Percentiles rank a stretch among this genome's conserved stretches.
Evolutionary conservation across 2,329 filamentous ascomycete species (phyloP).

Genomic region (Colletotrichum tropicale): DNA sequence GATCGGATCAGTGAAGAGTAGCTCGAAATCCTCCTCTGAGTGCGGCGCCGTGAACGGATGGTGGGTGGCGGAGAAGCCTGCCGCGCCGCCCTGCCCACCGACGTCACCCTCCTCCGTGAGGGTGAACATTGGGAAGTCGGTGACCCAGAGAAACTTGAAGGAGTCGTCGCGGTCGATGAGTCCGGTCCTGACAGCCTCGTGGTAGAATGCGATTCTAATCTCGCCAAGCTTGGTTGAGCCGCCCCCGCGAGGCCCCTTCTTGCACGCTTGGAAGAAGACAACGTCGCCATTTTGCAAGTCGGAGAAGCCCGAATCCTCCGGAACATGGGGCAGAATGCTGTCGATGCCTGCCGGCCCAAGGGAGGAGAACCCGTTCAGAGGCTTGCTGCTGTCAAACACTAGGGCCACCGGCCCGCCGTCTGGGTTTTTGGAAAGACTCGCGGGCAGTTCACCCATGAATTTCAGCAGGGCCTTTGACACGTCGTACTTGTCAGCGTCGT

Average conservation of each 20-base stretch:
- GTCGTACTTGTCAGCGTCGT: constrained; percentile 51
- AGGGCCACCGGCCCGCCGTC: constrained; percentile 83
- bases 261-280: constrained; percentile 80
- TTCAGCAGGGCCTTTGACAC: constrained; percentile 66
- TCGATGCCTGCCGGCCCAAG: constrained; percentile 57
- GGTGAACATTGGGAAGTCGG: constrained; percentile 91
- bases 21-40: constrained; percentile 71
- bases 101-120: constrained; percentile 68
- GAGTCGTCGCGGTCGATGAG: constrained; percentile 53
- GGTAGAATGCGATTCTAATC: constrained; percentile 73
- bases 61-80: constrained; percentile 86
- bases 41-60: constrained; percentile 95
- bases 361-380: constrained; percentile 76
- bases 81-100: constrained; percentile 75
- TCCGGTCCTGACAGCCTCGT: constrained; percentile 66
- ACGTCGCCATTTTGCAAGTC: constrained; percentile 74
- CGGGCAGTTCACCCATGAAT: constrained; percentile 72
- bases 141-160: constrained; percentile 83
- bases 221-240: constrained; percentile 77
- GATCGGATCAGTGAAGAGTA: constrained; percentile 75
- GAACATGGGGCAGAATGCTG: constrained; percentile 32
- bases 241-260: constrained; percentile 67
- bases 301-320: constrained; percentile 27
- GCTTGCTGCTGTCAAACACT: constrained; percentile 74
- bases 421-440: constrained; percentile 67